Base-by-base conservation (phyloP, 805 yeast genomes). In the Candida railenensis region DNA sequence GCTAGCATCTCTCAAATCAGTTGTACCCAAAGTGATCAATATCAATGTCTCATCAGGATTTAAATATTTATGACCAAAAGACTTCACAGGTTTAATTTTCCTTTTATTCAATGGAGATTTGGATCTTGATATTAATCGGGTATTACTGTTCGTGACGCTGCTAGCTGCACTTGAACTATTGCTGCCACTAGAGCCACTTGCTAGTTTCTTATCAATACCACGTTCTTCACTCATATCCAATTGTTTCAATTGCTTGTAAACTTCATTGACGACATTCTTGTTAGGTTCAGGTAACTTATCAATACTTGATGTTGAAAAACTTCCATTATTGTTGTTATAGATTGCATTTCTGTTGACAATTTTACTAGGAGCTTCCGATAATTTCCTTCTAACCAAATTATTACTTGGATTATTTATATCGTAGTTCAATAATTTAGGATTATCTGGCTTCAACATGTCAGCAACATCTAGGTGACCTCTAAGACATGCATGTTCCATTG, bases 401-500 rank as follows among this genome's bases (percentile, higher is more conserved):
- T 68, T 68, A 36, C 63, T 66, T 4, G 67, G 61, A 37, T 69
- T 69, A 42, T 65, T 59, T 47, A 56, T 72, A 62, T 66, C 73
- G 55, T 58, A 70, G 32, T 56, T 59, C 50, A 61, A 71, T 53
- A 62, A 55, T 48, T 48, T 61, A 14, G 51, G 59, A 52, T 77
- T 68, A 2, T 54, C 47, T 1, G 87, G 87, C 25, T 74, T 74
- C 46, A 92, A 68, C 57, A 80, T 55, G 44, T 80, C 80, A 1
- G 94, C 84, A 33, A 89, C 78, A 2, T 71, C 75, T 48, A 91
- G 67, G 62, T 90, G 96, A 3, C 98, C 98, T 55, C 97, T 77
- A 40, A 92, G 71, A 42, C 89, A 84, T 0, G 97, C 97, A 64
- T 92, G 98, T 58, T 92, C 98, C 83, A 89, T 83, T n/a, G 98